Conservation (phyloP, 257 asterid species). For the Jacaranda mimosifolia region DNA sequence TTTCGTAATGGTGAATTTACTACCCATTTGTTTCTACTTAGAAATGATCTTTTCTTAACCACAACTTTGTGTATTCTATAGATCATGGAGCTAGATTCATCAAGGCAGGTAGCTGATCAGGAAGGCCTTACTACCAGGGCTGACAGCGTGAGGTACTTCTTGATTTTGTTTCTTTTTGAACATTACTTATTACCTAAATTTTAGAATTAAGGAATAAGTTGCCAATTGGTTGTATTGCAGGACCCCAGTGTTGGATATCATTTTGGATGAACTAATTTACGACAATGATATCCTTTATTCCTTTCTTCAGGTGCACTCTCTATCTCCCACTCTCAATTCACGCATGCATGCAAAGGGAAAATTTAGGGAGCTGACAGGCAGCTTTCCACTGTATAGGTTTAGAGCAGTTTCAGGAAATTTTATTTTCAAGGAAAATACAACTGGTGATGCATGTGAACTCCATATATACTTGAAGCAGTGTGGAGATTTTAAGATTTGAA, state of each 20-base stretch:
- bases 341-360: neutral
- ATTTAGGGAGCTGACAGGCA: neutral
- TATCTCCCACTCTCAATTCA: neutral
- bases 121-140: constrained; percentile 78
- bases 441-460: neutral
- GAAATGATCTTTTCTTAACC: constrained; percentile 31
- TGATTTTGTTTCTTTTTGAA: constrained; percentile 11
- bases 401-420: neutral
- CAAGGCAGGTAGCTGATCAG: constrained; percentile 69
- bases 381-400: neutral
- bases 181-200: constrained; percentile 12
- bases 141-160: constrained; percentile 78
- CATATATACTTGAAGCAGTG: neutral
- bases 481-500: neutral
- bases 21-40: constrained; percentile 35
- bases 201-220: constrained; percentile 19
- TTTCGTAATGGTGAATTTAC: constrained; percentile 64
- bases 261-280: constrained; percentile 81
- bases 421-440: neutral
- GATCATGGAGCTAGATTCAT: constrained; percentile 86
- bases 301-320: constrained; percentile 77
- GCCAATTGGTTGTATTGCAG: constrained; percentile 57
- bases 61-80: constrained; percentile 40
- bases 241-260: constrained; percentile 76
- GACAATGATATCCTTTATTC: constrained; percentile 59